A percentile compares a stretch with the other conserved stretches of the same genome.
Evolutionary conservation across 1,139 yeast species (phyloP).

Genomic region (Scheffersomyces cryptocercus): DNA sequence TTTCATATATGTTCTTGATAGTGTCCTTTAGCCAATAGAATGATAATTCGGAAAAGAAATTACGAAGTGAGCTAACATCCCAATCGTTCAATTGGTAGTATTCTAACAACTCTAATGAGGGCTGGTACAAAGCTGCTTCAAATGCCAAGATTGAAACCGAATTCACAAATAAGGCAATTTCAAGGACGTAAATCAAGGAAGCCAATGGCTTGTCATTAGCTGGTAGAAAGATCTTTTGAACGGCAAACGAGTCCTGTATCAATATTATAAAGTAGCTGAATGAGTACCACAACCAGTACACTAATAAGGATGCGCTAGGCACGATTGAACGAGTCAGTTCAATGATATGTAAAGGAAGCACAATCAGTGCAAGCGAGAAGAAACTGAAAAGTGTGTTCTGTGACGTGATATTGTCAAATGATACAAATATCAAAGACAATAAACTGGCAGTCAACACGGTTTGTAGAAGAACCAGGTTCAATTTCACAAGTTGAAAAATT

Average conservation of each 20-base stretch:
- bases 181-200: constrained; percentile 14
- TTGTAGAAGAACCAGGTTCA: constrained; percentile 25
- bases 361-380: constrained; percentile 8
- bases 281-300: constrained; percentile 39
- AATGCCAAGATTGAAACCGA: constrained; percentile 35
- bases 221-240: constrained; percentile 27
- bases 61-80: constrained; percentile 24
- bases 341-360: constrained; percentile 38
- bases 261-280: constrained; percentile 17
- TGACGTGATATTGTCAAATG: constrained; percentile 8
- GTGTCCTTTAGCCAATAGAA: constrained; percentile 25
- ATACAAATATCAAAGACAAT: constrained; percentile 13
- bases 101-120: constrained; percentile 45
- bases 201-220: constrained; percentile 18
- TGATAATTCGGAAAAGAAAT: constrained; percentile 23
- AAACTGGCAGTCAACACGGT: constrained; percentile 16
- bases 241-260: constrained; percentile 29
- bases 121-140: constrained; percentile 39
- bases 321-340: constrained; percentile 34
- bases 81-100: constrained; percentile 37
- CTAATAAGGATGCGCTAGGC: constrained; percentile 33
- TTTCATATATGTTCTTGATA: constrained; percentile 21
- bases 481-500: constrained; percentile 22
- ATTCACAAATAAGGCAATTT: constrained; percentile 21
- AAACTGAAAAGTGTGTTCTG: not conserved